A percentile compares a stretch with the other conserved stretches of the same genome.
These are phyloP conservation scores for Lichtheimia hyalospora DNA, from an alignment of 371 early-diverging fungal species.

Conservation along the genomic window DNA sequence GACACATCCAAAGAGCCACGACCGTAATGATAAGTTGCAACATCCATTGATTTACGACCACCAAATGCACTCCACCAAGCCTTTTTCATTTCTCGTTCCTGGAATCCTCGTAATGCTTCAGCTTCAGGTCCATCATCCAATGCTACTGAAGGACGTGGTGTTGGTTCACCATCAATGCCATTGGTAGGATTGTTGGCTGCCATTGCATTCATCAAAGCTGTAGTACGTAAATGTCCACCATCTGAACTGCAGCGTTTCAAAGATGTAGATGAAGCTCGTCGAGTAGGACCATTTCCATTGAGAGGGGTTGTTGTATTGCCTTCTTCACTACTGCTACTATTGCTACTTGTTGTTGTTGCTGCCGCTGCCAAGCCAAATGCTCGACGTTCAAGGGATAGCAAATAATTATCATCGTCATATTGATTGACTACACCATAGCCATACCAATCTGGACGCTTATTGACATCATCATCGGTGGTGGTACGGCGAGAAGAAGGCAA, in stretches of 20 bases:
- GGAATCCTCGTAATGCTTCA: conserved; percentile 27
- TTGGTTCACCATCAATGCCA: conserved; percentile 15
- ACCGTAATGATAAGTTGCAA: conserved; percentile 15
- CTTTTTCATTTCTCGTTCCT: conserved; percentile 30
- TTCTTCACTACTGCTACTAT: conserved; percentile 13
- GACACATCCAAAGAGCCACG: conserved; percentile 18
- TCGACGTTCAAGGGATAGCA: conserved; percentile 40
- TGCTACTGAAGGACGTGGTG: conserved; percentile 24
- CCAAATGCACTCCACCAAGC: conserved; percentile 39
- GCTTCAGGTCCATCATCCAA: conserved; percentile 29
- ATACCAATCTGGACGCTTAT: conserved; percentile 25
- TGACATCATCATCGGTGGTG: not conserved
- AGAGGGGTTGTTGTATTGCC: not conserved
- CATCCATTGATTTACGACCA: conserved; percentile 29
- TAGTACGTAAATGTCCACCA: conserved; percentile 37
- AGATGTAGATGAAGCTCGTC: not conserved
- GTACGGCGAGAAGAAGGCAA: conserved; percentile 5
- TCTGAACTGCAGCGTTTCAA: conserved; percentile 45
- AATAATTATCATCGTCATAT: conserved; percentile 33
- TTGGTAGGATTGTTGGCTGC: conserved; percentile 23
- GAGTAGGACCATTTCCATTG: not conserved
- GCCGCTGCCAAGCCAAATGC: conserved; percentile 22
- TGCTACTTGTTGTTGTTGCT: conserved; percentile 2
- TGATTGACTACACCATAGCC: conserved; percentile 24
- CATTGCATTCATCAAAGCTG: conserved; percentile 43